Evolutionary conservation across 164 flowering plant species (phyloP).

Genomic region (Amborella trichopoda): DNA sequence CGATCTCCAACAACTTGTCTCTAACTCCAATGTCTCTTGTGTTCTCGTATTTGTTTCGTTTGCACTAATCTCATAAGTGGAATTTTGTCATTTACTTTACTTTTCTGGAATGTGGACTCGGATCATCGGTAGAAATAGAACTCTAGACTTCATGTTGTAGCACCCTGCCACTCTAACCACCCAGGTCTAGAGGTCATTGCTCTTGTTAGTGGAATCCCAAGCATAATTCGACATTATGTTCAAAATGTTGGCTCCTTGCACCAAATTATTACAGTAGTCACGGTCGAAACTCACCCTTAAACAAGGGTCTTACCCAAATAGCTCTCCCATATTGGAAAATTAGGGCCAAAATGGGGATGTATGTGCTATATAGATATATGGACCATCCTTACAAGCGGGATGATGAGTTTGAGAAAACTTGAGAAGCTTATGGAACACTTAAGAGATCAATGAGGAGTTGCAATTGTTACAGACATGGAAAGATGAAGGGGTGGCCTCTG

Average conservation of each 20-base stretch:
- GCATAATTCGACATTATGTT: slow-evolving; percentile 14
- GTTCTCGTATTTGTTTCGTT: slow-evolving; percentile 16
- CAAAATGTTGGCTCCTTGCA: slow-evolving; percentile 5
- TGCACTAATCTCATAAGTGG: slow-evolving; percentile 14
- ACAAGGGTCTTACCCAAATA: slow-evolving; percentile 10
- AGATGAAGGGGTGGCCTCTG: slow-evolving; percentile 9
- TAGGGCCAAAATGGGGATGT: slow-evolving; percentile 10
- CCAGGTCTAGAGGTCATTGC: too few species aligned
- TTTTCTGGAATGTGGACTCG: too few species aligned
- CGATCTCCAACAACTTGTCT: slow-evolving; percentile 9
- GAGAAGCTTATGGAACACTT: slow-evolving; percentile 3
- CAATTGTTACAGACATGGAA: slow-evolving; percentile 4
- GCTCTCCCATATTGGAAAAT: slow-evolving; percentile 6
- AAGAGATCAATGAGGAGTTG: neutral
- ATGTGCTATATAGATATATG: slow-evolving; percentile 16
- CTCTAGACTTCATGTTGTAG: too few species aligned
- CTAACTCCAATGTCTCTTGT: slow-evolving; percentile 1
- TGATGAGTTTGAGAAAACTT: slow-evolving; percentile 7
- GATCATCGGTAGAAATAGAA: too few species aligned
- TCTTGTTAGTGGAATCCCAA: slow-evolving; percentile 20
- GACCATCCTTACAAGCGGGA: slow-evolving; percentile 11
- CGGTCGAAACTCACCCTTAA: slow-evolving; percentile 6
- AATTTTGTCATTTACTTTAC: too few species aligned
- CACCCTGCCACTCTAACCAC: too few species aligned
- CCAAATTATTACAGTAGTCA: slow-evolving; percentile 2